Conservation (phyloP, 75 land plant species). For the Sequoiadendron giganteum region DNA sequence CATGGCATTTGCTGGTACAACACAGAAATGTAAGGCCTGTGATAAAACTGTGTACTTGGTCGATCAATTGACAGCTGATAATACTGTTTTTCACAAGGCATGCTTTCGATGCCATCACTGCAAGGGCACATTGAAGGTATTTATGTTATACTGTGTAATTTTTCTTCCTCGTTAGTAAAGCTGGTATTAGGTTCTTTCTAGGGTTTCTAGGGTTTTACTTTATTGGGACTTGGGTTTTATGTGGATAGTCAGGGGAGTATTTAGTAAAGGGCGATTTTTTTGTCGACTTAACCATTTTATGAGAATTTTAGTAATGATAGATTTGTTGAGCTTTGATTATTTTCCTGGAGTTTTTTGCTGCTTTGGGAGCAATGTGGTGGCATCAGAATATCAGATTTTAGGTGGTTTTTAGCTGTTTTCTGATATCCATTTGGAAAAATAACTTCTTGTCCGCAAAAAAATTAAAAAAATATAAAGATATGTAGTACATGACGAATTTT, state of each 20-base stretch:
- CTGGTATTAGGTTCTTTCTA: not conserved
- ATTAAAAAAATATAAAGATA: not conserved
- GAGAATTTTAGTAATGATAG: not conserved
- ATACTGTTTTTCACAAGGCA: conserved; percentile 53
- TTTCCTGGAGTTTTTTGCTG: not conserved
- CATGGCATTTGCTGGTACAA: conserved; percentile 60
- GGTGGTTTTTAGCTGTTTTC: not conserved
- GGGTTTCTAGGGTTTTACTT: not conserved
- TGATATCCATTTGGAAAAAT: not conserved
- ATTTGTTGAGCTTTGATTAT: not conserved
- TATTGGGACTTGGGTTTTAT: not conserved
- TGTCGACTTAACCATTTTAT: not conserved
- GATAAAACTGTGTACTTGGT: conserved; percentile 75
- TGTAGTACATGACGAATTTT: not conserved
- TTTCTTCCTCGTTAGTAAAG: conserved; percentile 1
- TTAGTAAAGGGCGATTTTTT: not conserved
- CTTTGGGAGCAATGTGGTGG: not conserved
- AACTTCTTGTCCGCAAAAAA: not conserved
- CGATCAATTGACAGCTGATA: conserved; percentile 62
- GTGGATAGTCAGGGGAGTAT: not conserved
- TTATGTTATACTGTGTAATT: not conserved
- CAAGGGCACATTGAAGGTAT: conserved; percentile 65
- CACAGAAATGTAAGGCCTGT: conserved; percentile 75
- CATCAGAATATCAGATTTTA: not conserved
- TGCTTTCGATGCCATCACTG: conserved; percentile 79